Percentiles rank a stretch among this genome's conserved stretches.
Evolutionary conservation across 768 basidiomycete species (phyloP).

Genomic region (Pulveroboletus sp.): DNA sequence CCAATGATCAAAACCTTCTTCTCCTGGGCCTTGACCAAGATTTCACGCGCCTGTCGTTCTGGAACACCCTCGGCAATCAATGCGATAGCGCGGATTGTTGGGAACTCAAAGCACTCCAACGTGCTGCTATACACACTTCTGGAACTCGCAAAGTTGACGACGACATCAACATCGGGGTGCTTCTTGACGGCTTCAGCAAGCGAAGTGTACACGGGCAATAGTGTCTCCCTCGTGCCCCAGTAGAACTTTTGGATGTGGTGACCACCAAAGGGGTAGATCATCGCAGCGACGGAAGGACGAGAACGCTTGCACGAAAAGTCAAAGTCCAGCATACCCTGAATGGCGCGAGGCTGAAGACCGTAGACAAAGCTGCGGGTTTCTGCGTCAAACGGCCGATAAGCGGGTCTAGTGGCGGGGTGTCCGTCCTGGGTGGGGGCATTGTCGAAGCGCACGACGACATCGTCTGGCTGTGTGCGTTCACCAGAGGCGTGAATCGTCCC

Average conservation of each 20-base stretch:
- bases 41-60: constrained; percentile 94
- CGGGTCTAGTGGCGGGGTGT: constrained; percentile 54
- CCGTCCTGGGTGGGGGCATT: constrained; percentile 25
- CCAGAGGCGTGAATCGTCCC: constrained; percentile 77
- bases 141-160: constrained; percentile 96
- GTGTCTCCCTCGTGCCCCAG: constrained; percentile 99
- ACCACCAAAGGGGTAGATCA: constrained; percentile 99
- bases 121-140: constrained; percentile 95
- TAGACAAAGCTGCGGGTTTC: constrained; percentile 96
- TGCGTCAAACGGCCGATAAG: constrained; percentile 90
- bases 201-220: constrained; percentile 94
- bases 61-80: constrained; percentile 99
- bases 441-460: constrained; percentile 91
- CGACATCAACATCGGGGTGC: constrained; percentile 94
- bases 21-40: constrained; percentile 82
- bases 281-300: constrained; percentile 92
- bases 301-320: constrained; percentile 96
- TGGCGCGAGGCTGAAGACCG: constrained; percentile 97
- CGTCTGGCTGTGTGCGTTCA: constrained; percentile 78
- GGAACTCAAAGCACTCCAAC: constrained; percentile 75
- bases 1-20: constrained; percentile 92
- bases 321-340: constrained; percentile 98
- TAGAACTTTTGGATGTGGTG: constrained; percentile 99
- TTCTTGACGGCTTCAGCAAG: constrained; percentile 89
- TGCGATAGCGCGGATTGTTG: constrained; percentile 58